These are phyloP conservation scores for Clonostachys byssicola DNA, from an alignment of 2,329 filamentous ascomycete species.

Conservation along the genomic window DNA sequence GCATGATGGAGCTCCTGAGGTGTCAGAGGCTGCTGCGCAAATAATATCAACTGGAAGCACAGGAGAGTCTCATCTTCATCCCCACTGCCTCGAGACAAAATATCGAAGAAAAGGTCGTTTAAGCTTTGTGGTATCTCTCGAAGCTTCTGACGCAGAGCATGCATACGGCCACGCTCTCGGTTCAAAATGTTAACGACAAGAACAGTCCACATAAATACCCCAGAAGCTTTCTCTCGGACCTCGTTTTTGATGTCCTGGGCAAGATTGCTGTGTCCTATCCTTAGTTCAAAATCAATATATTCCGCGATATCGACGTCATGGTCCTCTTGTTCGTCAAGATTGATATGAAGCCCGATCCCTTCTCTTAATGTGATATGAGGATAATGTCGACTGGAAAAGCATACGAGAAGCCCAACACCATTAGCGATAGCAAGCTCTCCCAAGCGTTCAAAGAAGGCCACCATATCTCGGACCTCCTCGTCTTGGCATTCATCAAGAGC, in stretches of 20 bases:
- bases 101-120: constrained; percentile 41
- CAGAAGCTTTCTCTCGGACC: constrained; percentile 35
- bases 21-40: constrained; percentile 31
- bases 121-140: constrained; percentile 29
- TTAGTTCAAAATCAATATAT: constrained; percentile 6
- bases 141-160: constrained; percentile 17
- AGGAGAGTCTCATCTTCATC: constrained; percentile 33
- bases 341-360: constrained; percentile 10
- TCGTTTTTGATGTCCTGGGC: constrained; percentile 12
- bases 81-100: constrained; percentile 39
- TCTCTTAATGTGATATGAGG: constrained; percentile 23
- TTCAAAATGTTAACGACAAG: constrained; percentile 30
- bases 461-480: background rate
- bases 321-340: constrained; percentile 15
- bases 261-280: background rate
- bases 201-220: constrained; percentile 35
- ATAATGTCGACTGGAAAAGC: constrained; percentile 43
- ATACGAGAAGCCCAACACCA: constrained; percentile 19
- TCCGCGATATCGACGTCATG: constrained; percentile 15
- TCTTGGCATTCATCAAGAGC: constrained; percentile 1
- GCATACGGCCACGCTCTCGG: constrained; percentile 13
- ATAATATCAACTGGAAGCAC: constrained; percentile 49
- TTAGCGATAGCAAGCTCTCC: background rate
- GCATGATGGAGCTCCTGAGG: constrained; percentile 34
- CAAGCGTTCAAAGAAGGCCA: background rate